These are phyloP conservation scores for Amanita thiersii DNA, from an alignment of 768 basidiomycete species.

Conservation along the genomic window DNA sequence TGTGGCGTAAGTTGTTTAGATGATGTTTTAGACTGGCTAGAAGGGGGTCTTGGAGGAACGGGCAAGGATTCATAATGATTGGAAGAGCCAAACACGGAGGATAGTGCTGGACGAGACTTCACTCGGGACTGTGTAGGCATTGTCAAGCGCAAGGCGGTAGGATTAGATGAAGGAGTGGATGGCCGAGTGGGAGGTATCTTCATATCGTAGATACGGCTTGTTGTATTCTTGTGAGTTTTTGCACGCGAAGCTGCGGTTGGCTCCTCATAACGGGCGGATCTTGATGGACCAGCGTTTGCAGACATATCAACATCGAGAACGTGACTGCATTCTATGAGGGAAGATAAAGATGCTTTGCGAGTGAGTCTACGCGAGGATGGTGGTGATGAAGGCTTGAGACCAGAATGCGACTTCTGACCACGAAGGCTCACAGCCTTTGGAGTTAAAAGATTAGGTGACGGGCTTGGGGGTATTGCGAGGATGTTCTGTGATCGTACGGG, in stretches of 20 bases:
- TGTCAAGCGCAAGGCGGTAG: constrained; percentile 71
- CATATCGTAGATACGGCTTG: constrained; percentile 59
- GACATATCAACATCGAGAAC: constrained; percentile 48
- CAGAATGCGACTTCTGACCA: constrained; percentile 79
- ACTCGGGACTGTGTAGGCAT: constrained; percentile 79
- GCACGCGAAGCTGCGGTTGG: constrained; percentile 80
- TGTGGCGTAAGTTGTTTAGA: constrained; percentile 18
- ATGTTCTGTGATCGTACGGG: constrained; percentile 51
- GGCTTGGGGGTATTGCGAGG: constrained; percentile 36
- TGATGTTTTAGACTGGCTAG: constrained; percentile 36
- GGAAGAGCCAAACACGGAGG: constrained; percentile 60
- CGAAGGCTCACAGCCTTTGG: constrained; percentile 70
- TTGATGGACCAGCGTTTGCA: constrained; percentile 26
- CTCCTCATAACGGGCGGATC: constrained; percentile 58
- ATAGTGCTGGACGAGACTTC: constrained; percentile 68
- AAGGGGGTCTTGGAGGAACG: constrained; percentile 50
- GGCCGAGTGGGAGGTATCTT: constrained; percentile 71
- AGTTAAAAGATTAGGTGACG: constrained; percentile 45
- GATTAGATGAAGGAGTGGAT: constrained; percentile 72
- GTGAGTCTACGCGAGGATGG: constrained; percentile 57
- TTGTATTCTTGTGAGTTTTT: constrained; percentile 59
- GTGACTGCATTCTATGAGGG: constrained; percentile 54
- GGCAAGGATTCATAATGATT: constrained; percentile 48
- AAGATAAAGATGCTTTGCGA: constrained; percentile 75
- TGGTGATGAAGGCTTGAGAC: constrained; percentile 69